phyloP scores from a whole-genome alignment of 2,329 filamentous ascomycete species.

The Monilinia laxa region DNA sequence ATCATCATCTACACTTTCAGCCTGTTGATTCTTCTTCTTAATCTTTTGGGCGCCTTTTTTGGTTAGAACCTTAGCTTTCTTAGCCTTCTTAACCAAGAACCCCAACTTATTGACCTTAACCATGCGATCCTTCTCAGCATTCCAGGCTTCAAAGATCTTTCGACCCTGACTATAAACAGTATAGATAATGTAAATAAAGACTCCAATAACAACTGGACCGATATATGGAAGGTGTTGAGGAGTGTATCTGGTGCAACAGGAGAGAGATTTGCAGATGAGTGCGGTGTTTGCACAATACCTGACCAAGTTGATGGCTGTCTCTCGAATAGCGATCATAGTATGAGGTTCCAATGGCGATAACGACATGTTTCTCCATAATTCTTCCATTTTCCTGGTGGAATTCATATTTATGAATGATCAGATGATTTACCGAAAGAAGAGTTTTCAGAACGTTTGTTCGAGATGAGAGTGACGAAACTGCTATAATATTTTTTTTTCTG shows the following conservation, averaged over 20 bases:
- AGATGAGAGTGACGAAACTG: background rate
- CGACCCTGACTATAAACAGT: background rate
- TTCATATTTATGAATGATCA: background rate
- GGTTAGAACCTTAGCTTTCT: background rate
- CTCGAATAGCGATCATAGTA: background rate
- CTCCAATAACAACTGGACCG: background rate
- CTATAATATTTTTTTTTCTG: background rate
- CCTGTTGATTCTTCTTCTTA: no score
- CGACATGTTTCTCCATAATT: background rate
- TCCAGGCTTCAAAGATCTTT: background rate
- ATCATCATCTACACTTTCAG: no score
- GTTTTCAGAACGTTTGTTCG: background rate
- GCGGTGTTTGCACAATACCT: background rate
- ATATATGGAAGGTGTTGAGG: background rate
- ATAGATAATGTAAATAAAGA: background rate
- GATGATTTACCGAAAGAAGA: background rate
- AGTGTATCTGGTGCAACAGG: background rate
- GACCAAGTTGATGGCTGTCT: accelerated
- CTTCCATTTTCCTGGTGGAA: background rate
- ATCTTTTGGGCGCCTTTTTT: no score
- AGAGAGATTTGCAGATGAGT: background rate
- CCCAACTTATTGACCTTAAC: background rate
- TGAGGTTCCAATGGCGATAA: no score
- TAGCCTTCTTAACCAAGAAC: background rate
- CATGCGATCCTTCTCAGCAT: background rate